Evolutionary conservation across 2,329 filamentous ascomycete species (phyloP).

Genomic region (Aspergillus neoniger): DNA sequence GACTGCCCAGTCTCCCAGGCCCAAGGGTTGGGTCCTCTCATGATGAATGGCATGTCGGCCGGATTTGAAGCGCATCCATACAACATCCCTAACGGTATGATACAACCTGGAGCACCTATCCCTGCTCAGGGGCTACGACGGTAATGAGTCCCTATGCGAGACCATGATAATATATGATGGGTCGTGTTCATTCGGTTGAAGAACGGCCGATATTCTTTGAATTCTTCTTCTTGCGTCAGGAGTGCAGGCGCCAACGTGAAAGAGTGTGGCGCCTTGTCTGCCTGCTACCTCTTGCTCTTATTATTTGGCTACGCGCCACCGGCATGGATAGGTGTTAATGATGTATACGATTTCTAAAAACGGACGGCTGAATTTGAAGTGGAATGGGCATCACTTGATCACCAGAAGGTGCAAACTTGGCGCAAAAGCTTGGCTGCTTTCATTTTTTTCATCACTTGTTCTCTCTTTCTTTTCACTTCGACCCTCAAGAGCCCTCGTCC

Average conservation of each 20-base stretch:
- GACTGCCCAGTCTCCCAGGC: constrained; percentile 91
- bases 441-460: constrained; percentile 1
- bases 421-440: constrained; percentile 32
- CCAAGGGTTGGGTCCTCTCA: constrained; percentile 63
- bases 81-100: constrained; percentile 46
- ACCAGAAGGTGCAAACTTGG: constrained; percentile 33
- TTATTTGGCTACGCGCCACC: constrained; percentile 19
- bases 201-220: neutral
- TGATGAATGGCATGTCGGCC: constrained; percentile 44
- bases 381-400: constrained; percentile 30
- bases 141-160: constrained; percentile 19
- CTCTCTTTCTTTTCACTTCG: neutral
- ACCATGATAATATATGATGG: constrained; percentile 14
- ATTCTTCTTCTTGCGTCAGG: neutral
- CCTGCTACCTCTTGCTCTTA: constrained; percentile 27
- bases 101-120: constrained; percentile 41
- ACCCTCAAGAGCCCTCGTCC: neutral
- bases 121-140: constrained; percentile 41
- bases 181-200: constrained; percentile 6
- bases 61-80: constrained; percentile 47
- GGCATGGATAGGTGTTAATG: constrained; percentile 45
- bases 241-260: neutral
- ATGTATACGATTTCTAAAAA: constrained; percentile 42
- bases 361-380: constrained; percentile 34
- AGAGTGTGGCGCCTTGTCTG: constrained; percentile 16